A percentile compares a stretch with the other conserved stretches of the same genome.
Evolutionary conservation across 352 stramenopile species (phyloP).

Genomic region (Globisporangium paroecandrum): DNA sequence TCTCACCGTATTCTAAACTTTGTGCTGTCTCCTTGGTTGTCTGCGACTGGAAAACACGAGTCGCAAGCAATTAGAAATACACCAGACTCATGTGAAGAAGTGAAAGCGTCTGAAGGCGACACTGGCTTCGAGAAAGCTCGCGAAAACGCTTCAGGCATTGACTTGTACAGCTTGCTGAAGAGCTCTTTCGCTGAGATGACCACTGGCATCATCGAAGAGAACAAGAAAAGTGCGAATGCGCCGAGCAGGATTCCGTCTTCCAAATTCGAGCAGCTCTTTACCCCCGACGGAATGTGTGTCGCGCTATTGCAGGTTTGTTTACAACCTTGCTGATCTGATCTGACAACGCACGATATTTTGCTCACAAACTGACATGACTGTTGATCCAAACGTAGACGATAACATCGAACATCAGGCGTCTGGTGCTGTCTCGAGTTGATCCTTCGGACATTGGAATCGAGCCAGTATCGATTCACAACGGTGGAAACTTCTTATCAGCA

Average conservation of each 20-base stretch:
- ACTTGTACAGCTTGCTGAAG: slow-evolving; percentile 22
- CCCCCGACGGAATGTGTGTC: slow-evolving; percentile 65
- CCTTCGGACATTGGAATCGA: slow-evolving; percentile 70
- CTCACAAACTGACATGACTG: background rate
- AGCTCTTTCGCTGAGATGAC: slow-evolving; percentile 18
- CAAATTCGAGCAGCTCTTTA: slow-evolving; percentile 28
- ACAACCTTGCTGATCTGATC: background rate
- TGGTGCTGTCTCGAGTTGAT: slow-evolving; percentile 78
- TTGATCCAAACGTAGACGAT: slow-evolving; percentile 45
- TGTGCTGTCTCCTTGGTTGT: slow-evolving; percentile 61
- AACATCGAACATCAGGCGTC: slow-evolving; percentile 74
- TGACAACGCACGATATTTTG: background rate
- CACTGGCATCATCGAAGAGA: slow-evolving; percentile 4
- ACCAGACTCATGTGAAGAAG: slow-evolving; percentile 23
- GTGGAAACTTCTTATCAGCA: slow-evolving; percentile 48
- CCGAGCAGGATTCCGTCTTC: slow-evolving; percentile 2
- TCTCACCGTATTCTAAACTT: slow-evolving; percentile 58
- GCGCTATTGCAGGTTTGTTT: slow-evolving; percentile 51
- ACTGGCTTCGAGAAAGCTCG: background rate
- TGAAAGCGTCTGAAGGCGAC: slow-evolving; percentile 18
- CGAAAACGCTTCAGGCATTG: background rate
- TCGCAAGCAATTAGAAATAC: background rate
- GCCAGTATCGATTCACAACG: slow-evolving; percentile 28
- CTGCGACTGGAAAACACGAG: background rate
- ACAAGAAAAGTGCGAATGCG: background rate